A percentile compares a stretch with the other conserved stretches of the same genome.
Conservation (phyloP, 2,329 filamentous ascomycete genomes). For the Neofusicoccum cordaticola region DNA sequence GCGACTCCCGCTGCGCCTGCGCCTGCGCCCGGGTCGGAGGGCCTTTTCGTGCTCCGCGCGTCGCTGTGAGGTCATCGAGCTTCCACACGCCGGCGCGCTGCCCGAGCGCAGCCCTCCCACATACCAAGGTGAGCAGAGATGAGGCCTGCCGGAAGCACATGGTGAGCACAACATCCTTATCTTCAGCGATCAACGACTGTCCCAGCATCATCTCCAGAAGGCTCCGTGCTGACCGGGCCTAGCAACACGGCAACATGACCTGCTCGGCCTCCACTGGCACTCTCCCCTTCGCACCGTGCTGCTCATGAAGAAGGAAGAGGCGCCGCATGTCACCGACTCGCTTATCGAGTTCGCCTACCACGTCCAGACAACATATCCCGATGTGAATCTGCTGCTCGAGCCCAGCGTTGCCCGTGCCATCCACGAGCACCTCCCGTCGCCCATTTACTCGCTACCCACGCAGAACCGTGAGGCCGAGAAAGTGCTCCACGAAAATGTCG, state of each 20-base stretch:
- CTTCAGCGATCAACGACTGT: neutral
- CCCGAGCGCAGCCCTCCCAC: constrained; percentile 33
- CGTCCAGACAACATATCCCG: constrained; percentile 74
- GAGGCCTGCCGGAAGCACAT: neutral
- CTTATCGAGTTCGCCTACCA: constrained; percentile 63
- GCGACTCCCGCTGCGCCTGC: neutral
- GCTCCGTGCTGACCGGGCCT: constrained; percentile 10
- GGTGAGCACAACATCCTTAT: constrained; percentile 5
- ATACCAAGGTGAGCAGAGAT: constrained; percentile 25
- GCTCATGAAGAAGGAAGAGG: constrained; percentile 64
- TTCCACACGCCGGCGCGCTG: constrained; percentile 29
- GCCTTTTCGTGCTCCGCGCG: constrained; percentile 28
- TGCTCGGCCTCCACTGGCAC: constrained; percentile 66
- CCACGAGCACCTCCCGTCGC: constrained; percentile 68
- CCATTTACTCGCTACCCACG: constrained; percentile 48
- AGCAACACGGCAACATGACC: constrained; percentile 58
- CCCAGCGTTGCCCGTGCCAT: constrained; percentile 68
- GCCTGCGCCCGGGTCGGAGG: constrained; percentile 9
- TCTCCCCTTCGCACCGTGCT: constrained; percentile 66
- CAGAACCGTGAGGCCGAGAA: constrained; percentile 19
- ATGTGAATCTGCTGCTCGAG: constrained; percentile 80
- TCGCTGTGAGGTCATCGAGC: constrained; percentile 23
- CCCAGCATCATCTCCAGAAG: neutral
- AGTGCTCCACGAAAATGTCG: constrained; percentile 70
- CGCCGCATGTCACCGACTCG: constrained; percentile 53